Evolutionary conservation across 805 yeast species (phyloP).

Genomic region (Zygosaccharomyces siamensis): DNA sequence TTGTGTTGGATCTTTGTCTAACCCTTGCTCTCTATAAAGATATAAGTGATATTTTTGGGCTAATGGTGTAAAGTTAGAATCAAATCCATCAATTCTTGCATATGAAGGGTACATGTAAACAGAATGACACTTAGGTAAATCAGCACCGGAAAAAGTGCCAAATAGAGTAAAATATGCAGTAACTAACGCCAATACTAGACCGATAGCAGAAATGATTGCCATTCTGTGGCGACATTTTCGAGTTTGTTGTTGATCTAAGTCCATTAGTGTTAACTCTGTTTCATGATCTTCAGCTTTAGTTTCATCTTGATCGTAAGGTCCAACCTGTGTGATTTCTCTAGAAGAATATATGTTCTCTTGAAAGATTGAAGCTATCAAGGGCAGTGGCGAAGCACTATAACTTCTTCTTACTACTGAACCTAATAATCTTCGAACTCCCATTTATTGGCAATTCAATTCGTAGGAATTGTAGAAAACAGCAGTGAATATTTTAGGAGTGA

Average conservation of each 20-base stretch:
- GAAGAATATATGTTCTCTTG: not conserved
- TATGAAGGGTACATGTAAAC: slow-evolving; percentile 83
- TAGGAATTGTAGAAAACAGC: not conserved
- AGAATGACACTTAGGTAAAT: slow-evolving; percentile 52
- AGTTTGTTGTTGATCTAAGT: slow-evolving; percentile 1
- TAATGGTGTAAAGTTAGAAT: slow-evolving; percentile 60
- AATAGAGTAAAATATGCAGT: slow-evolving; percentile 10
- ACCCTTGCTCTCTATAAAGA: slow-evolving; percentile 78
- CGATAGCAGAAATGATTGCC: slow-evolving; percentile 12
- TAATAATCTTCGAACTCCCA: slow-evolving; percentile 11
- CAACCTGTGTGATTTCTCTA: not conserved
- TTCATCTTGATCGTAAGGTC: not conserved
- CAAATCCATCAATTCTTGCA: slow-evolving; percentile 69
- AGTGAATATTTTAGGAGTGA: not conserved
- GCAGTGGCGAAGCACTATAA: not conserved
- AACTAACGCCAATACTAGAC: slow-evolving; percentile 17
- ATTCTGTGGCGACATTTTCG: slow-evolving; percentile 1
- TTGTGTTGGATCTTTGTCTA: slow-evolving; percentile 50
- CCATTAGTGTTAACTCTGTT: not conserved
- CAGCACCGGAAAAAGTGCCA: slow-evolving; percentile 40
- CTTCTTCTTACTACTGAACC: slow-evolving; percentile 3
- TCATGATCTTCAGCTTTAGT: not conserved
- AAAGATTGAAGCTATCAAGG: not conserved
- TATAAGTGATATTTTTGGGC: slow-evolving; percentile 69
- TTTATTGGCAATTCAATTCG: not conserved